phyloP scores from a whole-genome alignment of 2,329 filamentous ascomycete genomes.

The Botrytis porri region DNA sequence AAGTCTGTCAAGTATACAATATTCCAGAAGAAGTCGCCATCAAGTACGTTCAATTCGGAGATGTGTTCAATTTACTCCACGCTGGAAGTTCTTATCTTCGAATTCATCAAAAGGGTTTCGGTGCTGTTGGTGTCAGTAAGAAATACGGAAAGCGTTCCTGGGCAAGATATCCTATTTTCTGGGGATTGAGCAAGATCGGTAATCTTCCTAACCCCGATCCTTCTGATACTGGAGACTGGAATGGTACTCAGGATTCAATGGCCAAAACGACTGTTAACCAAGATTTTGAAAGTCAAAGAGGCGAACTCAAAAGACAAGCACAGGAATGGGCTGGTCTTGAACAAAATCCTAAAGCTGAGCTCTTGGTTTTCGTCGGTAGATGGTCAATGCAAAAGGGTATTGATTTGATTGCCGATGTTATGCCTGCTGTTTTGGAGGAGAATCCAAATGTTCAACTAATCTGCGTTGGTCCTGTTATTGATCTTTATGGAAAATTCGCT shows the following conservation, averaged over 20 bases:
- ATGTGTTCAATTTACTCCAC: constrained; percentile 66
- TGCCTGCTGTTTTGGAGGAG: constrained; percentile 59
- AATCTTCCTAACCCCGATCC: constrained; percentile 66
- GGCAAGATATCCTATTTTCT: constrained; percentile 67
- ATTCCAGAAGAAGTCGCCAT: constrained; percentile 54
- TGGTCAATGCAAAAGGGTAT: constrained; percentile 70
- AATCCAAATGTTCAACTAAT: constrained; percentile 60
- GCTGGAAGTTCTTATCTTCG: constrained; percentile 61
- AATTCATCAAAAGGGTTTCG: constrained; percentile 65
- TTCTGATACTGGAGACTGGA: constrained; percentile 53
- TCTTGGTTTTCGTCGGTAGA: constrained; percentile 66
- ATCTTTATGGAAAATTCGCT: constrained; percentile 66
- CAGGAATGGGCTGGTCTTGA: constrained; percentile 66
- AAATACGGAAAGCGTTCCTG: constrained; percentile 67
- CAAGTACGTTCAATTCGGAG: constrained; percentile 64
- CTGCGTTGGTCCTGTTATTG: constrained; percentile 62
- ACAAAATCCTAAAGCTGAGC: constrained; percentile 58
- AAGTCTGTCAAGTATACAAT: constrained; percentile 65
- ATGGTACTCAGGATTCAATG: constrained; percentile 52
- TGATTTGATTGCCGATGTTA: constrained; percentile 66
- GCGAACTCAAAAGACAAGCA: constrained; percentile 55
- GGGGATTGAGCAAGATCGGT: constrained; percentile 65
- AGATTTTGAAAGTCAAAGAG: constrained; percentile 52
- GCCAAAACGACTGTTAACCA: constrained; percentile 51
- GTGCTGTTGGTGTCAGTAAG: constrained; percentile 64